phyloP scores from a whole-genome alignment of 2,329 filamentous ascomycete genomes.

The Bipolaris oryzae region DNA sequence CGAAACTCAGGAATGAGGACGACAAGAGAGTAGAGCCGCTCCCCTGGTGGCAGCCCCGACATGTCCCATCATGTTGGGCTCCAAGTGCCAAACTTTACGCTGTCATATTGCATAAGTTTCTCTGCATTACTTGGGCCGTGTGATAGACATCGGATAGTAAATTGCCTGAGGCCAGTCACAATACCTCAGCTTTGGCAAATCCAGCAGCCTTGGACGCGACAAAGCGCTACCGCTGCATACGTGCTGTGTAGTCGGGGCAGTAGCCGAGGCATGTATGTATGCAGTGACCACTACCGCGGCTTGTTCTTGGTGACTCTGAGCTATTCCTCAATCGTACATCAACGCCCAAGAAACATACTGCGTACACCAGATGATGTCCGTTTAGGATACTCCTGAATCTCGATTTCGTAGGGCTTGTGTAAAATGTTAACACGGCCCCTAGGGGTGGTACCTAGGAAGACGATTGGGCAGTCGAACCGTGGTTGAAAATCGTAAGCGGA shows the following conservation, averaged over 20 bases:
- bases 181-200: not conserved
- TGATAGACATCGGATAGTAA: not conserved
- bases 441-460: not conserved
- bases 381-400: not conserved
- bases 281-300: not conserved
- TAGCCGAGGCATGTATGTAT: not conserved
- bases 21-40: not conserved
- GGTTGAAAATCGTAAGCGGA: slow-evolving; percentile 2
- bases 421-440: slow-evolving; percentile 1
- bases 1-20: not conserved
- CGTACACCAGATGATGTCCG: not conserved
- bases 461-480: not conserved
- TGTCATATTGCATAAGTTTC: not conserved
- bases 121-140: not conserved
- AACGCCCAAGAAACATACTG: not conserved
- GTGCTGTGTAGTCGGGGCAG: not conserved
- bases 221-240: not conserved
- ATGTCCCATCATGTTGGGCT: not conserved
- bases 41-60: not conserved
- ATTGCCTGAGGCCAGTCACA: not conserved
- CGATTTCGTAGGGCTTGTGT: not conserved
- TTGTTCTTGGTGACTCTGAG: not conserved
- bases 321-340: not conserved
- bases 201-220: not conserved
- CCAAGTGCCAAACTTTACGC: not conserved